These are phyloP conservation scores for Miscanthus lutarioriparius DNA, from an alignment of 176 grass and related monocot genomes.

Conservation along the genomic window DNA sequence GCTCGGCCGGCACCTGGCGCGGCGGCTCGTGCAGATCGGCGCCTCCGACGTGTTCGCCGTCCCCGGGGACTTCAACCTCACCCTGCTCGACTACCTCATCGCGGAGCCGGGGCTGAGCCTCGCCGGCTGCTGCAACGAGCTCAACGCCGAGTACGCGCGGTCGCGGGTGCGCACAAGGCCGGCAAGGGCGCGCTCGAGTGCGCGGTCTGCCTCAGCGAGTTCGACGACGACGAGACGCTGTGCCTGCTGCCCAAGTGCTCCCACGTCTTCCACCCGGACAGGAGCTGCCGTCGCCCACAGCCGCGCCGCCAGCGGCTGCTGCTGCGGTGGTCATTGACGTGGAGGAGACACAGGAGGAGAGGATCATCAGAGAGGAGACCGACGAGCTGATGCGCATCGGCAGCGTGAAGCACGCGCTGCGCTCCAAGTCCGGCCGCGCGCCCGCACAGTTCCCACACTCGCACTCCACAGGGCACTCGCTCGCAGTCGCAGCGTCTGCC, in stretches of 20 bases:
- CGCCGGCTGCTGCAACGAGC: conserved; percentile 87
- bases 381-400: too few species aligned
- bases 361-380: too few species aligned
- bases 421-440: too few species aligned
- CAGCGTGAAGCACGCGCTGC: too few species aligned
- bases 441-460: too few species aligned
- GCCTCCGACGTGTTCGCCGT: conserved; percentile 69
- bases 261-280: conserved; percentile 90
- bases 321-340: too few species aligned
- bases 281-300: too few species aligned
- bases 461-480: too few species aligned
- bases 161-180: conserved; percentile 55
- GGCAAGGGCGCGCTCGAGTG: conserved; percentile 80
- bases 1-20: too few species aligned
- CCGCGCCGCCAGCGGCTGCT: too few species aligned
- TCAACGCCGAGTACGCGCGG: conserved; percentile 78
- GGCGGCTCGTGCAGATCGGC: conserved; percentile 53
- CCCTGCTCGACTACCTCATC: conserved; percentile 74
- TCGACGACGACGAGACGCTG: conserved; percentile 86
- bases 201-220: conserved; percentile 95
- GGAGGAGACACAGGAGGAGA: too few species aligned
- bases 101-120: conserved; percentile 67
- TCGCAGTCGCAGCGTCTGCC: too few species aligned
- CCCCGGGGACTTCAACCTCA: conserved; percentile 82
- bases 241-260: conserved; percentile 80